phyloP scores from a whole-genome alignment of 805 yeast genomes.

The Metschnikowia reukaufii region DNA sequence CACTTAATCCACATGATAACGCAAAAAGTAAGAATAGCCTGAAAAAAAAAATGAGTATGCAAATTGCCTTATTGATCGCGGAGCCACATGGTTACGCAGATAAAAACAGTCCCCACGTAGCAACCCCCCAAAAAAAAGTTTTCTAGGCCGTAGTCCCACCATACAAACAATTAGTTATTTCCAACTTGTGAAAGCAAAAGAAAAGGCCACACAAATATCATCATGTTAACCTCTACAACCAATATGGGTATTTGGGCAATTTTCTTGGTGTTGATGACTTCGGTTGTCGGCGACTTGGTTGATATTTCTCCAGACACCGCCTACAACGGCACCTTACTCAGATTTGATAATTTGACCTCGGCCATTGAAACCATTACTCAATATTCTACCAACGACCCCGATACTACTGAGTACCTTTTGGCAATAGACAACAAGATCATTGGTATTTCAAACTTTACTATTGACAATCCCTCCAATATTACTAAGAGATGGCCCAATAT shows the following conservation, averaged over 20 bases:
- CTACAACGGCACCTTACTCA: background rate
- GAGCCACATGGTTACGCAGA: too few species aligned
- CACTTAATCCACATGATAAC: too few species aligned
- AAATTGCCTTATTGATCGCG: too few species aligned
- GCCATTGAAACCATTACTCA: constrained; percentile 1
- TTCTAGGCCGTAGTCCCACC: too few species aligned
- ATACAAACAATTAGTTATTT: too few species aligned
- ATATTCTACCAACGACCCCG: background rate
- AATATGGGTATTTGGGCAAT: background rate
- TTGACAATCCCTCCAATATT: background rate
- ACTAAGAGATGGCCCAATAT: background rate
- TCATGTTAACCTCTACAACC: too few species aligned
- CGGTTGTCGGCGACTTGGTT: background rate
- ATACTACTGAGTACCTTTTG: background rate
- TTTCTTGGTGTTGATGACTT: background rate
- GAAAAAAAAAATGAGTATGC: too few species aligned
- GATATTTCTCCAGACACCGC: background rate
- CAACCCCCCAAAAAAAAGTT: too few species aligned
- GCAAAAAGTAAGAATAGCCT: too few species aligned
- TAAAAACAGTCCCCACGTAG: too few species aligned
- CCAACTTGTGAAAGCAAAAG: too few species aligned
- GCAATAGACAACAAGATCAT: background rate
- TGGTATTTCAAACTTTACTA: constrained; percentile 1
- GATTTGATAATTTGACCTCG: background rate
- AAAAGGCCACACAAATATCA: too few species aligned